Conservation (phyloP, 805 yeast genomes). For the Blastobotrys attinorum region DNA sequence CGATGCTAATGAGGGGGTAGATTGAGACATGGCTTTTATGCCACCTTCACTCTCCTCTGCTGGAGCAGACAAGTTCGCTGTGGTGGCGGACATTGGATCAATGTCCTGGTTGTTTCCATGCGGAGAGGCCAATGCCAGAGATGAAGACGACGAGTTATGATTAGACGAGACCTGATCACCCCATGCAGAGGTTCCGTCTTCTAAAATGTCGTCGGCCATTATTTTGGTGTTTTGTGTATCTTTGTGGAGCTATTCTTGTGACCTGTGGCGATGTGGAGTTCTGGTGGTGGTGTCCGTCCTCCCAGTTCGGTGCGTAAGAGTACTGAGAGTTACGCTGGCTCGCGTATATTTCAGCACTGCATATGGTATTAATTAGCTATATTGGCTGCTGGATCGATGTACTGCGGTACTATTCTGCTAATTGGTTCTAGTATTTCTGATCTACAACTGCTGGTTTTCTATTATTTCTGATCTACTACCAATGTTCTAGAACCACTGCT, state of each 20-base stretch:
- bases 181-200: slow-evolving; percentile 19
- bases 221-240: neutral
- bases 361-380: too few relatives aligned
- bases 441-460: too few relatives aligned
- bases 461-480: too few relatives aligned
- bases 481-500: too few relatives aligned
- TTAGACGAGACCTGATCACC: slow-evolving; percentile 18
- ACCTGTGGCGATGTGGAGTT: neutral
- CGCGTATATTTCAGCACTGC: too few relatives aligned
- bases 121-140: neutral
- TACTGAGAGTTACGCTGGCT: too few relatives aligned
- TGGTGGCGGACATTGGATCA: neutral
- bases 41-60: too few relatives aligned
- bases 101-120: neutral
- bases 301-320: too few relatives aligned
- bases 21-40: neutral
- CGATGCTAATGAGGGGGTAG: slow-evolving; percentile 3
- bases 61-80: neutral
- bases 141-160: slow-evolving; percentile 10
- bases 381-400: too few relatives aligned
- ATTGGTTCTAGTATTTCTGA: too few relatives aligned
- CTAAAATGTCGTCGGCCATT: slow-evolving; percentile 2
- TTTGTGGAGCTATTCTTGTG: neutral
- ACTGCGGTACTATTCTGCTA: too few relatives aligned
- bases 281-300: too few relatives aligned